phyloP scores from a whole-genome alignment of 257 asterid species.

The Solanum megistacrolobum region DNA sequence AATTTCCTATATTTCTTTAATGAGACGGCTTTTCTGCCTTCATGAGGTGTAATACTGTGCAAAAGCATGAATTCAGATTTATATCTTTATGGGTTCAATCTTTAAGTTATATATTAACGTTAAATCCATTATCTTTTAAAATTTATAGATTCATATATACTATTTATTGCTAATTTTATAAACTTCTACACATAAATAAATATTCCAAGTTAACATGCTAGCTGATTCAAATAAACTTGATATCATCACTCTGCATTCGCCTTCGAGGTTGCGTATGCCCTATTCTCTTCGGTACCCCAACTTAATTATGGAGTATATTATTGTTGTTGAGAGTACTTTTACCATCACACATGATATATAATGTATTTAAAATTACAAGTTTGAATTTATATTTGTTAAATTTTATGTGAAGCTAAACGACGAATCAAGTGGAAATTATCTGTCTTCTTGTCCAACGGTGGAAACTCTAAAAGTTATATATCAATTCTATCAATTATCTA shows the following conservation, averaged over 20 bases:
- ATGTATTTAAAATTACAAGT: neutral
- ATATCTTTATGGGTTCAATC: neutral
- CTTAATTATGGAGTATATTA: no score
- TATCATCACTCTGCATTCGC: no score
- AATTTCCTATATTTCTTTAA: neutral
- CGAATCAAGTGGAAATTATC: neutral
- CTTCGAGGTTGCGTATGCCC: neutral
- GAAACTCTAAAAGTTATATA: neutral
- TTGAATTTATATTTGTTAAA: neutral
- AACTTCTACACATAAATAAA: no score
- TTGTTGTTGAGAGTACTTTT: no score
- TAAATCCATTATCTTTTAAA: neutral
- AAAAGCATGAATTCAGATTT: no score
- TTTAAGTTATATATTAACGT: no score
- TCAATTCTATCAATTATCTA: neutral
- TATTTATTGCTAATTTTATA: no score
- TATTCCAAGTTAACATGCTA: no score
- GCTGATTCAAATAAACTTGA: neutral
- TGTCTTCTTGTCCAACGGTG: neutral
- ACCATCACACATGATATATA: neutral
- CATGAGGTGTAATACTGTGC: neutral
- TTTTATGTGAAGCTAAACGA: neutral
- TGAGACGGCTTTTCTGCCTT: neutral
- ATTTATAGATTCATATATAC: no score
- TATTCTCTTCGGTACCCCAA: neutral